A percentile compares a stretch with the other conserved stretches of the same genome.
These are phyloP conservation scores for Pestalotiopsis sp. DNA, from an alignment of 2,329 filamentous ascomycete genomes.

Conservation along the genomic window DNA sequence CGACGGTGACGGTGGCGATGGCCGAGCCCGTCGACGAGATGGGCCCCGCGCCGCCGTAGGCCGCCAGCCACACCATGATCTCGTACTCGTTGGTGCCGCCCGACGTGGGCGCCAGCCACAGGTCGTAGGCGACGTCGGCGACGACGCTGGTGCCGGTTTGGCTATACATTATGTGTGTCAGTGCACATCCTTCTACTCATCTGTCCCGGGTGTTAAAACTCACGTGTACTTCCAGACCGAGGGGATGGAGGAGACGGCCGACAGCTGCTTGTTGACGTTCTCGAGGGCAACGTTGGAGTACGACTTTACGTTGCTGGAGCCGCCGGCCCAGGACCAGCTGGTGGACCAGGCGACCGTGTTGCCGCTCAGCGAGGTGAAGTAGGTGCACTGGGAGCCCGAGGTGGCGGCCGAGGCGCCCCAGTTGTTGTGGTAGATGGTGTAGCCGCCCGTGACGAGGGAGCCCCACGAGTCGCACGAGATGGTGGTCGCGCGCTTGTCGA, in stretches of 20 bases:
- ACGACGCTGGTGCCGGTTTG: slow-evolving; percentile 52
- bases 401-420: slow-evolving; percentile 44
- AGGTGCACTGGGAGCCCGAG: slow-evolving; percentile 45
- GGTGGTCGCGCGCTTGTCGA: slow-evolving; percentile 36
- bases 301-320: slow-evolving; percentile 44
- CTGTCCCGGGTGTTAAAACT: slow-evolving; percentile 15
- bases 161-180: slow-evolving; percentile 21
- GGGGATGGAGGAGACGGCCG: slow-evolving; percentile 36
- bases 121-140: slow-evolving; percentile 61
- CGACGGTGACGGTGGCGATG: slow-evolving; percentile 55
- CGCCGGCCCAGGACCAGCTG: slow-evolving; percentile 45
- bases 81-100: slow-evolving; percentile 56
- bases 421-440: slow-evolving; percentile 56
- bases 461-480: slow-evolving; percentile 42
- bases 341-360: slow-evolving; percentile 44
- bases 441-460: slow-evolving; percentile 38
- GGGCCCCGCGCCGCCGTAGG: slow-evolving; percentile 29
- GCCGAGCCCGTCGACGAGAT: slow-evolving; percentile 47
- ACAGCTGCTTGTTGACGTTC: slow-evolving; percentile 34
- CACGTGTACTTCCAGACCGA: slow-evolving; percentile 51
- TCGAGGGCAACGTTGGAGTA: slow-evolving; percentile 45
- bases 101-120: slow-evolving; percentile 54
- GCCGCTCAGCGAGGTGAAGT: slow-evolving; percentile 36
- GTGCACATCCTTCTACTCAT: background rate
- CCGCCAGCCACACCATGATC: slow-evolving; percentile 45